These are phyloP conservation scores for Fusarium neocosmosporiellum DNA, from an alignment of 2,329 filamentous ascomycete species.

Conservation along the genomic window DNA sequence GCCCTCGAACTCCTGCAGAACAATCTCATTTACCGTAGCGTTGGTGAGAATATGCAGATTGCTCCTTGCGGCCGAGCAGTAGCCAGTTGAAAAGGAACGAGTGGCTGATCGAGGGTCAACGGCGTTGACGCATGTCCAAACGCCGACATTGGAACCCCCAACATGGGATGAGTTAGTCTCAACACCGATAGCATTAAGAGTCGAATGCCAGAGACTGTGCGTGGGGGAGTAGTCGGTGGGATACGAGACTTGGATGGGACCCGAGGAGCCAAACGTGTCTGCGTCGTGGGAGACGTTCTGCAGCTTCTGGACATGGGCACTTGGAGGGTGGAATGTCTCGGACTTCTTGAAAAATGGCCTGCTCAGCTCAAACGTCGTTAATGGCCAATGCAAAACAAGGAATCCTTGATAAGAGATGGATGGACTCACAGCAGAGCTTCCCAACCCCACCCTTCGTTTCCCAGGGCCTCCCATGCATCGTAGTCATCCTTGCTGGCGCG, in stretches of 20 bases:
- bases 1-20: conserved; percentile 35
- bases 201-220: conserved; percentile 60
- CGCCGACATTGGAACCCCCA: conserved; percentile 61
- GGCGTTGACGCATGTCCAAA: conserved; percentile 61
- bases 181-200: conserved; percentile 57
- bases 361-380: not conserved
- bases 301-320: conserved; percentile 46
- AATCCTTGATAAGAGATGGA: not conserved
- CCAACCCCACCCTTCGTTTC: conserved; percentile 70
- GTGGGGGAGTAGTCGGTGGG: conserved; percentile 52
- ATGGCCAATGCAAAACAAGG: conserved; percentile 1
- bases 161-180: conserved; percentile 57
- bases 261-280: conserved; percentile 55
- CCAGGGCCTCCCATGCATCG: conserved; percentile 67
- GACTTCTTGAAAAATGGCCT: conserved; percentile 63
- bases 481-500: conserved; percentile 61
- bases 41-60: conserved; percentile 55
- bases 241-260: conserved; percentile 63
- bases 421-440: conserved; percentile 50
- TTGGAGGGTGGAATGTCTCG: conserved; percentile 59
- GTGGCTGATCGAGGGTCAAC: conserved; percentile 58
- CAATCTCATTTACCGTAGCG: conserved; percentile 43
- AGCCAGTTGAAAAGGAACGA: conserved; percentile 62
- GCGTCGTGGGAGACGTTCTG: conserved; percentile 53
- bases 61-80: conserved; percentile 51